Evolutionary conservation across 2,329 filamentous ascomycete species (phyloP).

Genomic region (Pseudohalonectria lignicola): DNA sequence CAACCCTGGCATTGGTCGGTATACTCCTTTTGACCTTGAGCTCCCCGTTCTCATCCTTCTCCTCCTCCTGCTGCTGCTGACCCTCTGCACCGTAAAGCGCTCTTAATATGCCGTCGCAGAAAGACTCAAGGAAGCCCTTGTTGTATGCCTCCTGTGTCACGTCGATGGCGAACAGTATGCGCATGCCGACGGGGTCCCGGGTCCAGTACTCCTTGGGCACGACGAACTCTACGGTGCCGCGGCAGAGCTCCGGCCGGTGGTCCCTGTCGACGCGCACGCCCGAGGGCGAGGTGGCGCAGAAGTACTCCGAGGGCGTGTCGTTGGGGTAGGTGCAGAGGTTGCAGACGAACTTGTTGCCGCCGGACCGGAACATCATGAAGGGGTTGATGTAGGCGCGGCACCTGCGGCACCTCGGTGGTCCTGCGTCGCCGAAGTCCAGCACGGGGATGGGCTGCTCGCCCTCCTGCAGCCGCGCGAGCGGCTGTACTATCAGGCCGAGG

Average conservation of each 20-base stretch:
- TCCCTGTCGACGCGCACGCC: slow-evolving; percentile 81
- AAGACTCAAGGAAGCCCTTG: slow-evolving; percentile 80
- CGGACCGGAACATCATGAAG: slow-evolving; percentile 93
- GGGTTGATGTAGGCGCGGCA: slow-evolving; percentile 97
- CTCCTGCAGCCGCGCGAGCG: slow-evolving; percentile 68
- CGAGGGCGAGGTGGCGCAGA: slow-evolving; percentile 77
- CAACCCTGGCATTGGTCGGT: slow-evolving; percentile 74
- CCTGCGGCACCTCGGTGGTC: slow-evolving; percentile 82
- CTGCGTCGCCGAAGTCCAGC: slow-evolving; percentile 84
- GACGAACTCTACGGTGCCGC: slow-evolving; percentile 89
- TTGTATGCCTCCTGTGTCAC: slow-evolving; percentile 86
- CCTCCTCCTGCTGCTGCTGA: slow-evolving; percentile 33
- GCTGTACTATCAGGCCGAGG: slow-evolving; percentile 79
- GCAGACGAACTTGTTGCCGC: slow-evolving; percentile 94
- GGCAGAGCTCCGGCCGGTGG: slow-evolving; percentile 78
- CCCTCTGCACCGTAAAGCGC: slow-evolving; percentile 66
- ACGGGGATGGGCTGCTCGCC: slow-evolving; percentile 85
- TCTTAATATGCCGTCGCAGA: slow-evolving; percentile 78
- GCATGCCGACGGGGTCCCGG: slow-evolving; percentile 78
- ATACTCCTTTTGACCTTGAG: slow-evolving; percentile 47
- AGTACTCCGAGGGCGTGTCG: slow-evolving; percentile 86
- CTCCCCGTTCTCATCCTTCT: slow-evolving; percentile 39
- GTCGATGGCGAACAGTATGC: slow-evolving; percentile 87
- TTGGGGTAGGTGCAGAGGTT: slow-evolving; percentile 98
- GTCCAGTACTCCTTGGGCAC: slow-evolving; percentile 99